These are phyloP conservation scores for Pyrenochaeta sp. DNA, from an alignment of 2,329 filamentous ascomycete species.

Conservation along the genomic window DNA sequence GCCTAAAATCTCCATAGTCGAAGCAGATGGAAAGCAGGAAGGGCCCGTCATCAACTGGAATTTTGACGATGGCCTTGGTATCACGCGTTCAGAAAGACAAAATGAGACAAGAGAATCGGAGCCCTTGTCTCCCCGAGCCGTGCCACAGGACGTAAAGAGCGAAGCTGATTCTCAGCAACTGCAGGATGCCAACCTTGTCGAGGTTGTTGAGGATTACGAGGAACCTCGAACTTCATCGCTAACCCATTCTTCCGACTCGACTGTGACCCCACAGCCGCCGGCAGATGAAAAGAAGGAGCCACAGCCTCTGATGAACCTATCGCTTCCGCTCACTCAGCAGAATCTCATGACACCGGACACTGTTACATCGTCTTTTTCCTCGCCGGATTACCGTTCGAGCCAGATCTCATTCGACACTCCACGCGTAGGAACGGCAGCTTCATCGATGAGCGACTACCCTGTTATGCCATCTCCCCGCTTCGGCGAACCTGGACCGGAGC, in stretches of 20 bases:
- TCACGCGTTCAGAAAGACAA: slow-evolving; percentile 33
- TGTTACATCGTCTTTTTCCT: slow-evolving; percentile 66
- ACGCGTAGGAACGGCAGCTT: slow-evolving; percentile 77
- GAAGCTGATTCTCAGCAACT: slow-evolving; percentile 16
- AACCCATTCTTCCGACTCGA: slow-evolving; percentile 61
- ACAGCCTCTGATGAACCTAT: slow-evolving; percentile 47
- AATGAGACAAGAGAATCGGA: slow-evolving; percentile 20
- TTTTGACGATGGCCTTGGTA: slow-evolving; percentile 51
- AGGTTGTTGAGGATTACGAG: slow-evolving; percentile 57
- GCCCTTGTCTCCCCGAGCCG: slow-evolving; percentile 36
- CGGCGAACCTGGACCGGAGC: slow-evolving; percentile 77
- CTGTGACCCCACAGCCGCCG: slow-evolving; percentile 49
- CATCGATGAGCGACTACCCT: slow-evolving; percentile 75
- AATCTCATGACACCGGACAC: slow-evolving; percentile 73
- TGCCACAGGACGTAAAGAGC: slow-evolving; percentile 16
- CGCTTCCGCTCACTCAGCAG: slow-evolving; percentile 49
- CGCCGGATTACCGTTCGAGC: slow-evolving; percentile 69
- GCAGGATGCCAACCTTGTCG: slow-evolving; percentile 45
- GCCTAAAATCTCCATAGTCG: slow-evolving; percentile 57
- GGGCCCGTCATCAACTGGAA: slow-evolving; percentile 56
- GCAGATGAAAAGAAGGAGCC: slow-evolving; percentile 46
- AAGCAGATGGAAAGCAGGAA: slow-evolving; percentile 51
- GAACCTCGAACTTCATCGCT: slow-evolving; percentile 59
- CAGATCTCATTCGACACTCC: slow-evolving; percentile 74
- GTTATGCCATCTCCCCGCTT: slow-evolving; percentile 75